Base-by-base conservation (phyloP, 2,329 filamentous ascomycete genomes). In the Clarireedia homoeocarpa region DNA sequence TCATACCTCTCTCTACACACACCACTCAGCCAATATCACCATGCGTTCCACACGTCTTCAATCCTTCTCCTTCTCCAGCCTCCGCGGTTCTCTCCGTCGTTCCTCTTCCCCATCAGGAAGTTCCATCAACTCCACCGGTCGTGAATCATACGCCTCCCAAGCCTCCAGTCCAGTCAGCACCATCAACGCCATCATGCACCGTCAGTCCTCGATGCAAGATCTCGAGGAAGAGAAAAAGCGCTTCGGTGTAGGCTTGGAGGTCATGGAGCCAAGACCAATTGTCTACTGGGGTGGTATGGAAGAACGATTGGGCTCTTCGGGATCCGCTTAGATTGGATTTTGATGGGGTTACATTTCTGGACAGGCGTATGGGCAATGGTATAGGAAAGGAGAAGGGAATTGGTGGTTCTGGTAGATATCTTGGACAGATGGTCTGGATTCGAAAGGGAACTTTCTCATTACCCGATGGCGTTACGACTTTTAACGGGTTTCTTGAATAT, bases 221-320 rank as follows among this genome's bases (percentile, higher is more conserved):
- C 71, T 82, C 59, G 79, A 83, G 63, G 79, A 80, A 64, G 81
- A 84, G 70, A 76, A 75, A 61, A 72, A 70, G 63, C 74, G 70
- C 62, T 82, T 80, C 54, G 74, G 74, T 9, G 72, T 72, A 51
- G 80, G 80, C 63, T 72, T 84, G 7, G 74, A 73, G 62, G 72
- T 85, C 17, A 74, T 85, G 26, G 82, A 85, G 70, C 82, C 82
- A 2, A 72, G 82, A 45, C 82, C 82, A 10, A 74, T 83, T 38
- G 79, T 83, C 53, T 84, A 83, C 71, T 85, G 81, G 77, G 80
- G 78, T 61, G 80, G 82, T 40, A 69, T 85, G 48, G 82, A 84
- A 70, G 82, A 84, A 71, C 75, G 80, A 52, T 81, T 84, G 67
- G 63, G 63, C 10, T 64, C 61, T 23, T 56, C 63, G 26, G 65